Evolutionary conservation across 176 grass and related monocot genomes (phyloP).

Genomic region (Avena atlantica): DNA sequence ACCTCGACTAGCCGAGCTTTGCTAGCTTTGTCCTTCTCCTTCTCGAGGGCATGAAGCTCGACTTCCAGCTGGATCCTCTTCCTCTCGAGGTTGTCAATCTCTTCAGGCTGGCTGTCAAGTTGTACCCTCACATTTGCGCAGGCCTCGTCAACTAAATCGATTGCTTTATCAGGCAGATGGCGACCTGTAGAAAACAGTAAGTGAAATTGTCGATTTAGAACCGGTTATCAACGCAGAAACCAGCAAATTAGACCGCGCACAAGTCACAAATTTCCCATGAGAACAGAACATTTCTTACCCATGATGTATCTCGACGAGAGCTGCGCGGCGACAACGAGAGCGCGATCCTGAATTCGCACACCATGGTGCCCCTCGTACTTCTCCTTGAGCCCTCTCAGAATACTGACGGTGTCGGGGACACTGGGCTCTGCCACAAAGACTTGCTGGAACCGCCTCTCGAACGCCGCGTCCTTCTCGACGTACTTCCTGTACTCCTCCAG

Average conservation of each 20-base stretch:
- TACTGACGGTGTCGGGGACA: conserved; percentile 71
- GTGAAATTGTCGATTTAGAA: not conserved
- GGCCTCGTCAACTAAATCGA: conserved; percentile 79
- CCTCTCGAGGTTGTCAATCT: conserved; percentile 78
- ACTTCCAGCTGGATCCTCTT: conserved; percentile 83
- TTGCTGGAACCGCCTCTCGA: conserved; percentile 83
- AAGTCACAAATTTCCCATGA: not conserved
- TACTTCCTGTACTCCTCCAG: conserved; percentile 85
- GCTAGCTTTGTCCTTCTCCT: conserved; percentile 88
- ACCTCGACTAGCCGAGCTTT: conserved; percentile 72
- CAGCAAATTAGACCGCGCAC: not conserved
- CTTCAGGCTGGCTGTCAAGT: conserved; percentile 78
- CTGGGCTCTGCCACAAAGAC: conserved; percentile 77
- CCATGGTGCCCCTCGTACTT: conserved; percentile 90
- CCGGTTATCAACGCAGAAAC: not conserved
- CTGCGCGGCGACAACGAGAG: conserved; percentile 77
- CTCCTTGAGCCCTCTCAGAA: conserved; percentile 76
- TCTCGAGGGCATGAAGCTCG: conserved; percentile 75
- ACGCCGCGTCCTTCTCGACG: conserved; percentile 83
- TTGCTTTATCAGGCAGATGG: conserved; percentile 78
- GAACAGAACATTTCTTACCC: conserved; percentile 50
- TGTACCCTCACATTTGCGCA: conserved; percentile 85
- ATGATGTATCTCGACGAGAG: conserved; percentile 81
- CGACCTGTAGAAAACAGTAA: conserved; percentile 38
- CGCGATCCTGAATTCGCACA: conserved; percentile 69